Percentiles rank a stretch among this genome's conserved stretches.
Conservation (phyloP, 257 asterid genomes). For the Euphrasia confusa region DNA sequence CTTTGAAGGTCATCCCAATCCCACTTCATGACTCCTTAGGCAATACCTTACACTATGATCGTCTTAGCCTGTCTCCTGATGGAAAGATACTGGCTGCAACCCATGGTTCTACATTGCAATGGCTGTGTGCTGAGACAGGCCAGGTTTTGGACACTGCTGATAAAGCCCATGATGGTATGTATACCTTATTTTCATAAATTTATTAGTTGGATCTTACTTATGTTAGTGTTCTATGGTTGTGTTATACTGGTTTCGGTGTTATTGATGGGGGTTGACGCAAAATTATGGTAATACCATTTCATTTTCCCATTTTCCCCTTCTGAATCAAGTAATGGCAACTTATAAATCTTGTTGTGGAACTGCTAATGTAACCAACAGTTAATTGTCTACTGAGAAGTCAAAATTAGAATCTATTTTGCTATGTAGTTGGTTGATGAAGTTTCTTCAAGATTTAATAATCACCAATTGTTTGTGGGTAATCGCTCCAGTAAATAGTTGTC, state of each 20-base stretch:
- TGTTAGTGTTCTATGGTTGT: not conserved
- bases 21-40: conserved; percentile 86
- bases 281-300: not conserved
- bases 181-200: conserved; percentile 18
- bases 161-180: conserved; percentile 88
- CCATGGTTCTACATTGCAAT: conserved; percentile 88
- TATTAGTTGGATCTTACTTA: conserved; percentile 3
- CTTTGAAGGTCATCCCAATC: conserved; percentile 80
- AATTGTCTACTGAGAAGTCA: too few relatives aligned
- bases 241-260: not conserved
- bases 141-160: conserved; percentile 90
- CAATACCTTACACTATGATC: conserved; percentile 72
- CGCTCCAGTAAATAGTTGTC: too few relatives aligned
- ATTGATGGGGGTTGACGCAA: not conserved
- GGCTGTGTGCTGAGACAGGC: conserved; percentile 85
- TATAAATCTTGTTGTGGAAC: too few relatives aligned
- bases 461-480: too few relatives aligned
- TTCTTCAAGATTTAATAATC: too few relatives aligned
- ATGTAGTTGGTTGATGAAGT: too few relatives aligned
- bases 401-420: too few relatives aligned
- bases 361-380: too few relatives aligned
- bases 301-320: too few relatives aligned
- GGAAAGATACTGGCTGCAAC: conserved; percentile 80
- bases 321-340: too few relatives aligned
- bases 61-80: conserved; percentile 81